Evolutionary conservation across 352 stramenopile genomes (phyloP), one percentile per base, ranked within the genome.

Genomic region (Thraustotheca clavata): DNA sequence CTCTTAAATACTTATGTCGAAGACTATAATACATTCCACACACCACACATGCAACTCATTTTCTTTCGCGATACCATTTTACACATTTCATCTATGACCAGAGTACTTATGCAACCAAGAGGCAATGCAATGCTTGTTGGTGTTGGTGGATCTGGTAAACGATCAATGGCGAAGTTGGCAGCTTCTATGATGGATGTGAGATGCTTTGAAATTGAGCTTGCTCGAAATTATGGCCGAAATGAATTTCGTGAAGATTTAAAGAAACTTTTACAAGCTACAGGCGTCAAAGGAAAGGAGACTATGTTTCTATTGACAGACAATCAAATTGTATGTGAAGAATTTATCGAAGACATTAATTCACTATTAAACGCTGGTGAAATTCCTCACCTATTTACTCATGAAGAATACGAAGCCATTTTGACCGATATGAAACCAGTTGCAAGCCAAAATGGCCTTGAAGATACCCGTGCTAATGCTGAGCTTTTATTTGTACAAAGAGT

Each of bases 211-310:
- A 88, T 97, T 31, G 88, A 95, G 33, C 59, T 94, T 34, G 85
- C 76, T 14, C 96, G 96, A 57, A 80, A 80, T n/a, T 95, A 92
- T 48, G 69, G 83, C 0, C 41, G 94, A 3, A n/a, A 49, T 0
- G 88, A 97, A 43, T 97, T 96, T 61, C 74, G 86, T 38, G 88
- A 97, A 20, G 84, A 93, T 34, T 60, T 97, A 0, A 97, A 96
- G 68, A 40, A 62, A 12, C 46, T 86, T 5, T 86, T 80, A 49
- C 60, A 62, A 22, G 69, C 67, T 36, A 69, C 75, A 2, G 75
- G 75, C 29, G 75, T 80, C 4, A 83, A 80, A 24, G 67, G 60
- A 14, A 32, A 75, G 40, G 43, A 52, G n/a, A 76, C 79, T 0
- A 76, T 92, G 24, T 76, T 96, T 43, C 71, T 96, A 12, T 49